Percentiles rank a stretch among this genome's conserved stretches.
phyloP scores from a whole-genome alignment of 306 rosid species.

The Inga laurina region DNA sequence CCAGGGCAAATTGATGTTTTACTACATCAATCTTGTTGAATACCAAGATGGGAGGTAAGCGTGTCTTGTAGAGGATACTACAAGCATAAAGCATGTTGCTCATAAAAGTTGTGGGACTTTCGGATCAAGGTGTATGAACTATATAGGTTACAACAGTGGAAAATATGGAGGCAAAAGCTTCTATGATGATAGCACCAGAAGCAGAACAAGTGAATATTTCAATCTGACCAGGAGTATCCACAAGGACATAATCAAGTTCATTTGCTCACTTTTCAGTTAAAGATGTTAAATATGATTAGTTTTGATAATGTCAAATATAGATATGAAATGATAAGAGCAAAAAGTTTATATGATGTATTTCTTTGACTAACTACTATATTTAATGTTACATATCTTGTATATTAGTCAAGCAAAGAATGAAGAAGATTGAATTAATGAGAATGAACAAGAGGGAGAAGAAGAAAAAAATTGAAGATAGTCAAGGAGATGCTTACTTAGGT shows the following conservation, averaged over 20 bases:
- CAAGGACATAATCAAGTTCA: conserved; percentile 91
- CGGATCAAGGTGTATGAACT: conserved; percentile 83
- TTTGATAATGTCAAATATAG: too few species aligned
- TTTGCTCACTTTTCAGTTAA: conserved; percentile 88
- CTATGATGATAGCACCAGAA: conserved; percentile 92
- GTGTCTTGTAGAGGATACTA: conserved; percentile 86
- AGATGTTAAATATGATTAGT: too few species aligned
- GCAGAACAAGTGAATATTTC: conserved; percentile 91
- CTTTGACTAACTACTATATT: too few species aligned
- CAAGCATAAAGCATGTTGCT: conserved; percentile 98
- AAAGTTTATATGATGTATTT: too few species aligned
- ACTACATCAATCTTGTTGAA: conserved; percentile 88
- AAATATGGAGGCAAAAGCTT: conserved; percentile 98
- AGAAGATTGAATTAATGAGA: too few species aligned
- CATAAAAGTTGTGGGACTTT: conserved; percentile 86
- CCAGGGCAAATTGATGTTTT: conserved; percentile 81
- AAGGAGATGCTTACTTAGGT: too few species aligned
- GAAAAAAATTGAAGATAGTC: too few species aligned
- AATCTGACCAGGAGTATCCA: conserved; percentile 95
- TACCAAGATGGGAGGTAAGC: conserved; percentile 82
- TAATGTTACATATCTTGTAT: too few species aligned
- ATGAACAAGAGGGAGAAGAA: too few species aligned
- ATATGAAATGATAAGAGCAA: too few species aligned
- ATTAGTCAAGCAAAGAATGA: too few species aligned
- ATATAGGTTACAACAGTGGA: conserved; percentile 83